Evolutionary conservation across 139 green algal species (phyloP), one percentile per base, ranked within the genome.

Genomic region (Coccomyxa sp.): DNA sequence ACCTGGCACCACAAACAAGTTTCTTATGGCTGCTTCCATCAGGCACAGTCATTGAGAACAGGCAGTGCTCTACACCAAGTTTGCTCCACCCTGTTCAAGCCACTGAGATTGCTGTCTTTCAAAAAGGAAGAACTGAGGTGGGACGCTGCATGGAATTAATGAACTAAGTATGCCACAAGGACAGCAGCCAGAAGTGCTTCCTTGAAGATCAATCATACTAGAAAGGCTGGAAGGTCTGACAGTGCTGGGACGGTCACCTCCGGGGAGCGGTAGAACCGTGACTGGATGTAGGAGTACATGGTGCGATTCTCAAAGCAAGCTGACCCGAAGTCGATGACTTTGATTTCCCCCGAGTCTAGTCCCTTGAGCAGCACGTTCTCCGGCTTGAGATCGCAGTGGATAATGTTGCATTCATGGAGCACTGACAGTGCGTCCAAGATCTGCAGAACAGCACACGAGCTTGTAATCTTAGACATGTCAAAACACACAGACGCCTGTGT

Each of bases 351-450:
- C 4, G 85, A 87, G 32, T 90, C 81, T 13, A 89, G 45, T 21
- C 79, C 79, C 30, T 89, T 92, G 38, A 98, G 87, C 82, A 99
- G 90, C 66, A 99, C 95, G 89, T 99, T 99, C 89, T 99, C 97
- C 0, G 97, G 97, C 91, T 99, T 99, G 1, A 99, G 88, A 88
- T 99, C 97, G 86, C 97, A 99, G 91, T 99, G 97, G 58, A 99
- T 96, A 88, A 99, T 96, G 81, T 84, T 82, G 1, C 93, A 92
- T 13, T 96, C 91, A 18, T 91, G 87, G 84, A 99, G 87, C 58
- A 98, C 90, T 13, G 81, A 83, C 80, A 99, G 87, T 7, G 94
- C 89, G 58, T 96, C 91, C 82, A 99, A 87, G 11, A 99, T 94
- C 91, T 98, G 96, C 86, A 88, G 10, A 51, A 7, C 3, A 51